Base-by-base conservation (phyloP, 2,329 filamentous ascomycete species). In the Coniochaeta sp. region DNA sequence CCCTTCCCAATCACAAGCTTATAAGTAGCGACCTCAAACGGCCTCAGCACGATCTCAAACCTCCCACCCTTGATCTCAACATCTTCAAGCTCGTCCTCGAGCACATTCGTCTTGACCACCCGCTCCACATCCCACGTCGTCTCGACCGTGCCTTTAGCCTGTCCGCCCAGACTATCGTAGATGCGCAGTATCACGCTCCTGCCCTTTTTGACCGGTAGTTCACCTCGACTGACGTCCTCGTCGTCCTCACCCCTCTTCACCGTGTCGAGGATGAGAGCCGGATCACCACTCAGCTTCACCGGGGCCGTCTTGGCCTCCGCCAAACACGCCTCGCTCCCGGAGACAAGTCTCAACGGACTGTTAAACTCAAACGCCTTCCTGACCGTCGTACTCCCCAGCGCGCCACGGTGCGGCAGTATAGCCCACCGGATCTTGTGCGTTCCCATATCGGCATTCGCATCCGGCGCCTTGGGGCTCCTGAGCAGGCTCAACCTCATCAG, bases 191-290 rank as follows among this genome's bases (percentile, higher is more conserved):
- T 88, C 55, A 98, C 82, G 71, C 90, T 96, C 72, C 84, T 84
- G 0, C 91, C 92, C 66, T 85, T 83, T 65, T 79, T 79, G 3
- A 84, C 82, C 34, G 93, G 75, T 62, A 71, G 61, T 28, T 83
- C 82, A 24, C 84, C 83, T 3, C 80, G 74, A 52, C 81, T 85
- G 50, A 92, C 83, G 66, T 92, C 90, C 68, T 89, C 87, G 65
- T 93, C 90, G 67, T 93, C 90, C 70, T 93, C 90, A n/a, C 91
- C 95, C 61, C 95, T 88, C 81, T 99, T 99, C 73, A 99, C 82
- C 0, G 88, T 89, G 71, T 99, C 95, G 0, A 99, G 79, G 3
- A 99, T 79, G 22, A 99, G 77, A 2, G 89, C 88, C 11, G 80
- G 71, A 52, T 81, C 79, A 54, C 88, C 88, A 1, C 79, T 79